phyloP scores from a whole-genome alignment of 2,329 filamentous ascomycete genomes.

The Chrysoporthe cubensis region DNA sequence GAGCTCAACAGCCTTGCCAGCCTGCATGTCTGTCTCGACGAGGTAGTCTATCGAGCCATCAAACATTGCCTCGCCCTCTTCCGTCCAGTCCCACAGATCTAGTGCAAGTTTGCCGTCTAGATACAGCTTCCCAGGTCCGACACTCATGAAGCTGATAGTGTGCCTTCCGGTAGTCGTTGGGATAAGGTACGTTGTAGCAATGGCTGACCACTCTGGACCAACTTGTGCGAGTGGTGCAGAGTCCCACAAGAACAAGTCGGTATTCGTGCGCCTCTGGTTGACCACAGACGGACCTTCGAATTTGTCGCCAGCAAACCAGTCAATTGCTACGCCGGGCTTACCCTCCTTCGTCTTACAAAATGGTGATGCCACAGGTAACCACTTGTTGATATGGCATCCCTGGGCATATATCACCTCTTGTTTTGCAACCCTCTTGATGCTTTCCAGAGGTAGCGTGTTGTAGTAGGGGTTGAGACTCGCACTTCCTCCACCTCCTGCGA shows the following conservation, averaged over 20 bases:
- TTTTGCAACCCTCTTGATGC: slow-evolving; percentile 58
- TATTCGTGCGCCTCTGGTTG: slow-evolving; percentile 63
- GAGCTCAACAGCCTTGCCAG: slow-evolving; percentile 62
- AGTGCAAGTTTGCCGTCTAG: slow-evolving; percentile 63
- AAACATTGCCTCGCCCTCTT: slow-evolving; percentile 73
- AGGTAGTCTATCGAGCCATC: slow-evolving; percentile 68
- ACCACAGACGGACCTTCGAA: slow-evolving; percentile 62
- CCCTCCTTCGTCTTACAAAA: slow-evolving; percentile 61
- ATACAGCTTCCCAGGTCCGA: slow-evolving; percentile 66
- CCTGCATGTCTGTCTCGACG: slow-evolving; percentile 63
- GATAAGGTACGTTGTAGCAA: slow-evolving; percentile 63
- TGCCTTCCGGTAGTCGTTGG: slow-evolving; percentile 64
- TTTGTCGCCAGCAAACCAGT: slow-evolving; percentile 67
- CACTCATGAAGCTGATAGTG: slow-evolving; percentile 69
- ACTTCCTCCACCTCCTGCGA: slow-evolving; percentile 70
- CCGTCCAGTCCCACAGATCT: slow-evolving; percentile 71
- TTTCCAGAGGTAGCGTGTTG: slow-evolving; percentile 66
- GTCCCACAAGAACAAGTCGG: slow-evolving; percentile 72
- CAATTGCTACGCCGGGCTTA: slow-evolving; percentile 63
- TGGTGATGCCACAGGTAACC: slow-evolving; percentile 65
- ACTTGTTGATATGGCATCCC: slow-evolving; percentile 67
- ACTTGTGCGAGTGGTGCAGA: slow-evolving; percentile 64
- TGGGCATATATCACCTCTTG: slow-evolving; percentile 63
- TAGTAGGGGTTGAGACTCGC: slow-evolving; percentile 73
- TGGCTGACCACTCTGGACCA: slow-evolving; percentile 66